Evolutionary conservation across 2,329 filamentous ascomycete genomes (phyloP).

Genomic region (Aspergillus novofumigatus): DNA sequence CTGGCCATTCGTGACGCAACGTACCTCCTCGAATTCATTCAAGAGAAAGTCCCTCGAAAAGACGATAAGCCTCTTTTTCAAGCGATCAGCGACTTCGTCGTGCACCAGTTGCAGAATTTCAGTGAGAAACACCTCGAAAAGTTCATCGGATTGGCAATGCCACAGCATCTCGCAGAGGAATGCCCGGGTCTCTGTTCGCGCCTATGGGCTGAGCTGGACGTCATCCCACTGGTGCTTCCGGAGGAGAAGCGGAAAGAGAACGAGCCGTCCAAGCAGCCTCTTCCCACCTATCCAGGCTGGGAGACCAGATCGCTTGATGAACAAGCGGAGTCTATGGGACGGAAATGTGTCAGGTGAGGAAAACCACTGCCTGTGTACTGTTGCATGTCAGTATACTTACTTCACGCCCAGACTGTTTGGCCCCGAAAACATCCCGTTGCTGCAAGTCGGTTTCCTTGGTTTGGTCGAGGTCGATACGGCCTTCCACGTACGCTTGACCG

Average conservation of each 20-base stretch:
- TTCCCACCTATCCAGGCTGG: slow-evolving; percentile 38
- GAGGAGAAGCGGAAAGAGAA: slow-evolving; percentile 19
- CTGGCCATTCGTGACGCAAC: slow-evolving; percentile 69
- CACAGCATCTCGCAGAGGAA: slow-evolving; percentile 53
- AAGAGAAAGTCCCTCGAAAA: slow-evolving; percentile 53
- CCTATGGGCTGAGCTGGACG: slow-evolving; percentile 72
- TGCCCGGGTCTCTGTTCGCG: slow-evolving; percentile 64
- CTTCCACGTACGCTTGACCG: slow-evolving; percentile 59
- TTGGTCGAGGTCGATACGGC: slow-evolving; percentile 66
- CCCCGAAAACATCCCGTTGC: slow-evolving; percentile 64
- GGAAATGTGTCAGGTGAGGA: slow-evolving; percentile 67
- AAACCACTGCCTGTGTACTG: background rate
- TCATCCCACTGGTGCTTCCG: slow-evolving; percentile 65
- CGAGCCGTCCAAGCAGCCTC: slow-evolving; percentile 16
- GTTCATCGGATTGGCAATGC: slow-evolving; percentile 70
- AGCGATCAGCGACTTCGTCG: slow-evolving; percentile 57
- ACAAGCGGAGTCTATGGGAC: slow-evolving; percentile 74
- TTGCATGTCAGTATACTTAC: slow-evolving; percentile 3
- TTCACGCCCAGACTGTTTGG: slow-evolving; percentile 59
- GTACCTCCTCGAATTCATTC: slow-evolving; percentile 69
- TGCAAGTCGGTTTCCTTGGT: slow-evolving; percentile 63
- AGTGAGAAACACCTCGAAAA: slow-evolving; percentile 65
- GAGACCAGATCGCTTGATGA: slow-evolving; percentile 65
- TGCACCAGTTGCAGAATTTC: slow-evolving; percentile 56
- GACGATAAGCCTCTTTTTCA: slow-evolving; percentile 36